Evolutionary conservation across 805 yeast species (phyloP).

Genomic region (Yarrowia bubula): DNA sequence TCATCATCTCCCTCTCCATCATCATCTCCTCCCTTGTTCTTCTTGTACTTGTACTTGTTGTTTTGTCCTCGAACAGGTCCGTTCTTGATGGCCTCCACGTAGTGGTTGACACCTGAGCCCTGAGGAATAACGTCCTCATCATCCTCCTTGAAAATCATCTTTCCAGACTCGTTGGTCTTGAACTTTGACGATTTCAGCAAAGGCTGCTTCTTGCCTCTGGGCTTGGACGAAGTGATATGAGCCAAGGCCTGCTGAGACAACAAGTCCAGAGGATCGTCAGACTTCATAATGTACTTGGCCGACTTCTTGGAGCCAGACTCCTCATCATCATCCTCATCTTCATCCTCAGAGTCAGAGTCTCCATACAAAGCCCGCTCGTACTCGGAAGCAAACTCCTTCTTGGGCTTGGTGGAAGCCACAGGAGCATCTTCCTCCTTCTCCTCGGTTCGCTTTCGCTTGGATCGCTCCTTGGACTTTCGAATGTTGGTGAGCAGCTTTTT

Average conservation of each 20-base stretch:
- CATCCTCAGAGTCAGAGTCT: slow-evolving; percentile 59
- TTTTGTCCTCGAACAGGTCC: slow-evolving; percentile 94
- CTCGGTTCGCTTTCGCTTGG: slow-evolving; percentile 63
- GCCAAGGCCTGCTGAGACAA: slow-evolving; percentile 81
- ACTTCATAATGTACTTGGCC: slow-evolving; percentile 65
- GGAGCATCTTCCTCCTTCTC: slow-evolving; percentile 41
- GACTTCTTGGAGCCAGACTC: slow-evolving; percentile 29
- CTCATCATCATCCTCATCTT: slow-evolving; percentile 50
- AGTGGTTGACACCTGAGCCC: slow-evolving; percentile 72
- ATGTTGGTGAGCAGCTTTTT: slow-evolving; percentile 78
- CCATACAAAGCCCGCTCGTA: slow-evolving; percentile 91
- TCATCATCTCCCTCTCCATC: slow-evolving; percentile 50
- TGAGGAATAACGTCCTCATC: slow-evolving; percentile 32
- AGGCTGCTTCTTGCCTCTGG: slow-evolving; percentile 48
- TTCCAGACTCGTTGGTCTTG: slow-evolving; percentile 58
- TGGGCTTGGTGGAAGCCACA: slow-evolving; percentile 41
- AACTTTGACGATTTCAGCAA: slow-evolving; percentile 39
- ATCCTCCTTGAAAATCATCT: slow-evolving; percentile 59
- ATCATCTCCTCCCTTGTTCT: slow-evolving; percentile 54
- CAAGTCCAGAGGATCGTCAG: slow-evolving; percentile 80
- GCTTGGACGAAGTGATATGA: slow-evolving; percentile 84
- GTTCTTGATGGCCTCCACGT: slow-evolving; percentile 86
- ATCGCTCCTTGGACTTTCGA: slow-evolving; percentile 80
- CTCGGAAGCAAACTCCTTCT: slow-evolving; percentile 62
- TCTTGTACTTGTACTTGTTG: slow-evolving; percentile 84